These are phyloP conservation scores for Anaeromyces robustus DNA, from an alignment of 192 early-diverging fungal species.

Conservation along the genomic window DNA sequence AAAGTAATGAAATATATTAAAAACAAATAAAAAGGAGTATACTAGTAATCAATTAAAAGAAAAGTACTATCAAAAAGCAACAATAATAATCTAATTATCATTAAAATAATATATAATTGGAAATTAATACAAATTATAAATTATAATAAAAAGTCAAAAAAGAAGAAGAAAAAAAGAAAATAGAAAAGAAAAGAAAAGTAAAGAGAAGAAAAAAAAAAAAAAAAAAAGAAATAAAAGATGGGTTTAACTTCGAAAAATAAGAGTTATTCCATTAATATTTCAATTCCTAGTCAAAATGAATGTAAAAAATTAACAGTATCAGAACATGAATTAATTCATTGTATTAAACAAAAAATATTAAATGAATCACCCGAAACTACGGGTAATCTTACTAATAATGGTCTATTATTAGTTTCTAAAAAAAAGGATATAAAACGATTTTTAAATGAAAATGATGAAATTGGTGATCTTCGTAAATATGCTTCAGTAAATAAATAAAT, in stretches of 20 bases:
- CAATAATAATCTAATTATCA: no score
- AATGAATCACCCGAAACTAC: neutral
- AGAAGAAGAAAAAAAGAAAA: no score
- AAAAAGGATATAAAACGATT: neutral
- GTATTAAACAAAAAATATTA: neutral
- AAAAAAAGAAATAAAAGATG: neutral
- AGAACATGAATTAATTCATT: neutral
- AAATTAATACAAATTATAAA: no score
- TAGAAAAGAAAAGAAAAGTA: no score
- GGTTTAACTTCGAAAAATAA: neutral
- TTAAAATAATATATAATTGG: no score
- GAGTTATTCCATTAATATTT: neutral
- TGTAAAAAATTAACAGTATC: neutral
- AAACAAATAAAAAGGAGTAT: no score
- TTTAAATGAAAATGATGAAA: neutral
- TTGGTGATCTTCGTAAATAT: neutral
- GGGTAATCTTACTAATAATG: neutral
- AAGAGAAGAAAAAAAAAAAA: neutral
- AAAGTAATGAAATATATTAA: no score
- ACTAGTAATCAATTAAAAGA: no score
- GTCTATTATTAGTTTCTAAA: neutral
- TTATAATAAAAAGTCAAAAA: no score
- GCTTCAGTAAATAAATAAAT: neutral
- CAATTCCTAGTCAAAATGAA: neutral
- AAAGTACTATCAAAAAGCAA: no score